Evolutionary conservation across 306 rosid genomes (phyloP).

Genomic region (Rosa rugosa): DNA sequence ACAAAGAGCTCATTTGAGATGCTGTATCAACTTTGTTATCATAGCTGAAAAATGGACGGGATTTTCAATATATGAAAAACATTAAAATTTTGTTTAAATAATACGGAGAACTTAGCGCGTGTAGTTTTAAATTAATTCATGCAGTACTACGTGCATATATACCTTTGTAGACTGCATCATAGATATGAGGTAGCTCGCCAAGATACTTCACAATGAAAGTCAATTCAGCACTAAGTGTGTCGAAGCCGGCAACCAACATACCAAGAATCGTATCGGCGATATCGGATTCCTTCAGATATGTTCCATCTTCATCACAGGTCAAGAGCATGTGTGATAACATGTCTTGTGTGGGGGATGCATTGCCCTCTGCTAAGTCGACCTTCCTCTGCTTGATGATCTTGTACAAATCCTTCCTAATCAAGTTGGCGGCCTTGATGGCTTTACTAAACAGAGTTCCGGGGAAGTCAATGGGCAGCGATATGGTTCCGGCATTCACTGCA

Average conservation of each 20-base stretch:
- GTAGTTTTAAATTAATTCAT: too few relatives aligned
- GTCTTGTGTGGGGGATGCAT: neutral
- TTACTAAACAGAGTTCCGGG: constrained; percentile 39
- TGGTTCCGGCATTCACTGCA: constrained; percentile 29
- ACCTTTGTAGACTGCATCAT: constrained; percentile 45
- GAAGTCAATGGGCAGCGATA: constrained; percentile 33
- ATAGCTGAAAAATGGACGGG: too few relatives aligned
- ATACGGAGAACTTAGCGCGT: too few relatives aligned
- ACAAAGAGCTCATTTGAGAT: too few relatives aligned
- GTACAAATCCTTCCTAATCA: constrained; percentile 37
- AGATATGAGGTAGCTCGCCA: constrained; percentile 47
- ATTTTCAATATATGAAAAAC: too few relatives aligned
- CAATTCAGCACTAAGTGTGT: constrained; percentile 33
- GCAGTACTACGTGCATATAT: neutral
- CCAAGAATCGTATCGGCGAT: constrained; percentile 45
- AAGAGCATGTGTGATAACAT: neutral
- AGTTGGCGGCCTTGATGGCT: constrained; percentile 39
- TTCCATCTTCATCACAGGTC: constrained; percentile 41
- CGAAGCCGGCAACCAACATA: constrained; percentile 41
- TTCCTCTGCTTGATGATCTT: constrained; percentile 35
- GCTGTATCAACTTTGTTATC: too few relatives aligned
- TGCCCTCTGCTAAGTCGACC: constrained; percentile 31
- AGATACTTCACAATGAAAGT: constrained; percentile 51
- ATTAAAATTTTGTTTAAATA: too few relatives aligned
- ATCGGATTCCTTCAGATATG: constrained; percentile 35